Base-by-base conservation (phyloP, 305 asterid genomes). In the Fraxinus sp. region DNA sequence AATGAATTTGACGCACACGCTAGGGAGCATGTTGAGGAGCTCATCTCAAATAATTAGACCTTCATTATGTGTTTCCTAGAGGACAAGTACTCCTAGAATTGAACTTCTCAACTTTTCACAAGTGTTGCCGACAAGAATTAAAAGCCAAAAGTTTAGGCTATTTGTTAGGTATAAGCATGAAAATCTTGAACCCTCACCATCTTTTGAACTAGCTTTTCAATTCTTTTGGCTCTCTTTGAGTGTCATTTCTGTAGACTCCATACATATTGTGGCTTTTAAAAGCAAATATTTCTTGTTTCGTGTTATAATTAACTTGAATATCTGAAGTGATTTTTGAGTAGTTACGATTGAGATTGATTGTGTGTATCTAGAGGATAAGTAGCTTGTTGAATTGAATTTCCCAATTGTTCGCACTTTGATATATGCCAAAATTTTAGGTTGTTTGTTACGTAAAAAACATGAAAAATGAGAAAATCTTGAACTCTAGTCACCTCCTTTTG, bases 121-220 rank as follows among this genome's bases (percentile, higher is more conserved):
- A 46, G 14, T 13, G 57, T 14, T 46, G 13, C n/a, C 57, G n/a
- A 46, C 57, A 46, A 13, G 55, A 78, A 78, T 14, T 37, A 37
- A 83, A 83, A 59, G 55, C 80, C 80, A 79, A 79, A 74, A 73
- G 68, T 70, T 36, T 57, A 73, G 80, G 83, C 74, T 46, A 41
- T 22, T 26, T 68, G 55, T 70, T 70, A 55, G 13, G 39, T 26
- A 8, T 68, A 70, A 70, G 22, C 14, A 7, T 28, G 39, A 22
- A 32, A 14, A 32, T 75, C 6, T 35, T 13, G 64, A 81, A 72
- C 82, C 52, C 79, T 77, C 33, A 82, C 33, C 77, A 33, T 64
- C 35, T 79, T 84, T 55, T 14, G 68, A 77, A 76, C 80, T 78
- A 14, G 66, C 80, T 85, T 79, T 81, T 71, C 30, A 4, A 18